These are phyloP conservation scores for Mariannaea elegans DNA, from an alignment of 2,329 filamentous ascomycete genomes.

Conservation along the genomic window DNA sequence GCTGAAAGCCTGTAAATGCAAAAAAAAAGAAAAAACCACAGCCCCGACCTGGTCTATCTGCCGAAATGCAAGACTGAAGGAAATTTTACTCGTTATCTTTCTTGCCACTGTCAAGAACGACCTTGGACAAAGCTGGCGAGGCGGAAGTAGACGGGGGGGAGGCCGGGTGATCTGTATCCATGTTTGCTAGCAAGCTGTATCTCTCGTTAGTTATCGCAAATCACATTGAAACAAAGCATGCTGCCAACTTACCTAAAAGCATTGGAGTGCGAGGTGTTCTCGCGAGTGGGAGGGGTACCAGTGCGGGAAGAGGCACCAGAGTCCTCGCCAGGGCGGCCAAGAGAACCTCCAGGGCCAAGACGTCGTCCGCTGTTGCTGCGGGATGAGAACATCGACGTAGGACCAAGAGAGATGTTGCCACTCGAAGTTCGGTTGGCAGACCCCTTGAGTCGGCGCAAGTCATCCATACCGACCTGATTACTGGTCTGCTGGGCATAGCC, in stretches of 20 bases:
- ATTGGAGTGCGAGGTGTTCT: constrained; percentile 76
- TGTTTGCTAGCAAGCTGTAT: constrained; percentile 64
- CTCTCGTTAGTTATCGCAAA: constrained; percentile 5
- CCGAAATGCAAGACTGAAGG: constrained; percentile 55
- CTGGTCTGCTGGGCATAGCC: constrained; percentile 77
- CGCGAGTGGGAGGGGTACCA: constrained; percentile 78
- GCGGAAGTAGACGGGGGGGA: constrained; percentile 76
- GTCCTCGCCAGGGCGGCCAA: constrained; percentile 80
- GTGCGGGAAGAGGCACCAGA: constrained; percentile 89
- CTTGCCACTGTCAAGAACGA: constrained; percentile 65
- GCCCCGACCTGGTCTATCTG: constrained; percentile 61
- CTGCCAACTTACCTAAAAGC: constrained; percentile 82
- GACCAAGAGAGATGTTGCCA: constrained; percentile 76
- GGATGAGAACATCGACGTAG: constrained; percentile 86
- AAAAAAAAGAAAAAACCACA: constrained; percentile 45
- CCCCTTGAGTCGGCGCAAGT: constrained; percentile 83
- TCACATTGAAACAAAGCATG: not conserved
- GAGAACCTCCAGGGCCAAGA: constrained; percentile 77
- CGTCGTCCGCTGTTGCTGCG: constrained; percentile 90
- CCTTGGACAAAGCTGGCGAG: constrained; percentile 73
- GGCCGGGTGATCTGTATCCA: constrained; percentile 70
- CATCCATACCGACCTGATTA: constrained; percentile 90
- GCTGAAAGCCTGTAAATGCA: constrained; percentile 60
- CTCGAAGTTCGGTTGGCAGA: constrained; percentile 66
- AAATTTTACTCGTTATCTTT: constrained; percentile 57